Percentiles rank a stretch among this genome's conserved stretches.
Evolutionary conservation across 257 asterid species (phyloP).

Genomic region (Capsicum rhomboideum): DNA sequence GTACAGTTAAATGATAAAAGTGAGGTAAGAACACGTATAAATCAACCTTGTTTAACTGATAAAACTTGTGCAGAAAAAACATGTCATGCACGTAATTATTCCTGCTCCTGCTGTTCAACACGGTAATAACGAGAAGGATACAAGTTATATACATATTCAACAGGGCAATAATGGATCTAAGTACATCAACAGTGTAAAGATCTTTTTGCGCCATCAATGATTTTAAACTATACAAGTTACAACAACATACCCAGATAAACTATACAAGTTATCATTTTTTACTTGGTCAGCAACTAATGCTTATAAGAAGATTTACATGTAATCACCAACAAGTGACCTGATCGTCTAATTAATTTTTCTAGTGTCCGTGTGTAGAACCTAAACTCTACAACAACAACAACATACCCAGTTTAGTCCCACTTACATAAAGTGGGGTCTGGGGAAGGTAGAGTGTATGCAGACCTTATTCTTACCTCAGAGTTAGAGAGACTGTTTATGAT

Average conservation of each 20-base stretch:
- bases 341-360: background rate
- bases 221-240: background rate
- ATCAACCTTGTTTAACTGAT: background rate
- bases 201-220: background rate
- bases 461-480: too few species aligned
- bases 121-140: background rate
- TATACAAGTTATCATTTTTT: background rate
- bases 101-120: background rate
- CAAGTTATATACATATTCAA: background rate
- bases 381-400: background rate
- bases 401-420: too few species aligned
- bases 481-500: too few species aligned
- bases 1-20: background rate
- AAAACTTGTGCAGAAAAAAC: background rate
- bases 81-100: background rate
- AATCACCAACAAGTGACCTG: background rate
- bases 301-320: background rate
- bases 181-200: background rate
- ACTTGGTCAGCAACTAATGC: background rate
- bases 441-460: too few species aligned
- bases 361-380: background rate
- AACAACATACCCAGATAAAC: too few species aligned
- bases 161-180: background rate
- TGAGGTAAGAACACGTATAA: background rate
- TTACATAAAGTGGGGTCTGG: too few species aligned